A percentile compares a stretch with the other conserved stretches of the same genome.
These are phyloP conservation scores for Exophiala phaeomuriformis DNA, from an alignment of 2,329 filamentous ascomycete genomes.

Conservation along the genomic window DNA sequence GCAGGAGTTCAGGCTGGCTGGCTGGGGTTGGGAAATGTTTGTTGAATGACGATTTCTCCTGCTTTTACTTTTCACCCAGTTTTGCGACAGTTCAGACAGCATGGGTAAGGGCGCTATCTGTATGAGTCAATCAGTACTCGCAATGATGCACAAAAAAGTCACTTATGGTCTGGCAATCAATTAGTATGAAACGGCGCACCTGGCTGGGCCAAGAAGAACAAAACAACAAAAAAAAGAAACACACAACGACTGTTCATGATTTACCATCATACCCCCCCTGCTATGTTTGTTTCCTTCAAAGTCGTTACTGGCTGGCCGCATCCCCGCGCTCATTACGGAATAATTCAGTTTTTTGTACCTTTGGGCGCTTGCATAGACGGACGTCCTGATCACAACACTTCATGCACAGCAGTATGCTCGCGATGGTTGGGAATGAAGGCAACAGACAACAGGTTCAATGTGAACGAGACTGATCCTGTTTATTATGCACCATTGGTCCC, in stretches of 20 bases:
- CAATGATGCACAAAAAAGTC: not conserved
- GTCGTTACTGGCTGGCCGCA: not conserved
- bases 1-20: not conserved
- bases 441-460: not conserved
- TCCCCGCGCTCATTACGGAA: not conserved
- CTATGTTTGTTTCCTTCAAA: slow-evolving; percentile 10
- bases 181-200: not conserved
- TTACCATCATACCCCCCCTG: slow-evolving; percentile 20
- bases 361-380: slow-evolving; percentile 23
- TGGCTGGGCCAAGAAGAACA: not conserved
- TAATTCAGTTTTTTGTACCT: not conserved
- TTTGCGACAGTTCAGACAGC: not conserved
- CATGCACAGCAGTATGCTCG: not conserved
- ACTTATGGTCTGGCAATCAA: not conserved
- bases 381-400: not conserved
- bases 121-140: not conserved
- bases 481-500: too few species aligned
- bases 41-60: not conserved
- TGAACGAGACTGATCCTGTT: too few species aligned
- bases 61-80: not conserved
- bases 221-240: slow-evolving; percentile 6
- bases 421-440: not conserved
- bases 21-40: not conserved
- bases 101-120: not conserved
- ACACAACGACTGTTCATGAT: slow-evolving; percentile 18